Percentiles rank a stretch among this genome's conserved stretches.
phyloP scores from a whole-genome alignment of 768 basidiomycete genomes.

The Suillus tomentosus region DNA sequence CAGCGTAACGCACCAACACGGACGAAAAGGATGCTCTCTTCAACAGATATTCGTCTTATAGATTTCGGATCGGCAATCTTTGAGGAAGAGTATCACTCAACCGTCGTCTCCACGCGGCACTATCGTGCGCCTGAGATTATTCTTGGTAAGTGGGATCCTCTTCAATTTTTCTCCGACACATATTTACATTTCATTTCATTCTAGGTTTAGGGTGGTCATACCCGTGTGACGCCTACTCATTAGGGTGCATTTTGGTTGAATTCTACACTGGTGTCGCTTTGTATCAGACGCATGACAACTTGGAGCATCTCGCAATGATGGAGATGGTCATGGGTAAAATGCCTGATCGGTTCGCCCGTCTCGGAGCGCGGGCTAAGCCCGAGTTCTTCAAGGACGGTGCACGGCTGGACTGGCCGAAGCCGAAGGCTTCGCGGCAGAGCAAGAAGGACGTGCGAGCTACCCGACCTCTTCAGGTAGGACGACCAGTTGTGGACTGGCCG shows the following conservation, averaged over 20 bases:
- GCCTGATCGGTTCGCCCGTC: conserved; percentile 81
- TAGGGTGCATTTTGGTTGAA: conserved; percentile 98
- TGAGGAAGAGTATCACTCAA: conserved; percentile 96
- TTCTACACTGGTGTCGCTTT: conserved; percentile 97
- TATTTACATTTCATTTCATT: conserved; percentile 19
- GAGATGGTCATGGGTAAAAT: conserved; percentile 99
- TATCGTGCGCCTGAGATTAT: conserved; percentile 99
- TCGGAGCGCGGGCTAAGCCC: conserved; percentile 77
- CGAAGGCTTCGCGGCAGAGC: conserved; percentile 85
- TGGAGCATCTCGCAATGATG: conserved; percentile 99
- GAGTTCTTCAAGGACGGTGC: conserved; percentile 90
- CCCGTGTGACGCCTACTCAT: conserved; percentile 97
- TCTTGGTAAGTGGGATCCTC: conserved; percentile 63
- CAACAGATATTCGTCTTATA: conserved; percentile 92
- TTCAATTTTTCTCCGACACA: conserved; percentile 11
- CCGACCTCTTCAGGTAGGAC: conserved; percentile 64
- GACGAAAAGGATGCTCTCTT: conserved; percentile 76
- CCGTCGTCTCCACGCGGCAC: conserved; percentile 96
- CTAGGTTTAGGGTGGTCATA: conserved; percentile 96
- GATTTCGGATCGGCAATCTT: conserved; percentile 99
- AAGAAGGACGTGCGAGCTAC: conserved; percentile 93
- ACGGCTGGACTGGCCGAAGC: conserved; percentile 91
- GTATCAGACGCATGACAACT: conserved; percentile 99
- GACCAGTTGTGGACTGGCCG: conserved; percentile 27
- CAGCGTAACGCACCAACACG: conserved; percentile 69